Conservation (phyloP, 176 grass and related monocot genomes). For the Triticum monococcum region DNA sequence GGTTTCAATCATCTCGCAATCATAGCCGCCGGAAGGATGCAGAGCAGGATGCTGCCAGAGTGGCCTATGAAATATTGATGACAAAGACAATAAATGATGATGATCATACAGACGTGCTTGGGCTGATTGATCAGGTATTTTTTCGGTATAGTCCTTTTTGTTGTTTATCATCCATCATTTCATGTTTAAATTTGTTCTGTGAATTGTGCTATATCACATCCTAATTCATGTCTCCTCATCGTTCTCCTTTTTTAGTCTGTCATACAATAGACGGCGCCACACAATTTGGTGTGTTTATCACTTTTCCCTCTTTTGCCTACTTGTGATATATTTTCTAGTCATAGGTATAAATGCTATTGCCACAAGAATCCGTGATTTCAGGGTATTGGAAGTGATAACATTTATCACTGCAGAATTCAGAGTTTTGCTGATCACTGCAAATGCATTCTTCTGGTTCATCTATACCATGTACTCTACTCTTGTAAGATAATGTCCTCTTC, state of each 20-base stretch:
- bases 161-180: slow-evolving; percentile 25
- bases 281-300: background rate
- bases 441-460: background rate
- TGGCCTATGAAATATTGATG: slow-evolving; percentile 43
- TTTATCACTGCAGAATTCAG: background rate
- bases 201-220: background rate
- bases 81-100: slow-evolving; percentile 5
- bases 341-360: background rate
- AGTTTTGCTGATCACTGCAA: slow-evolving; percentile 1
- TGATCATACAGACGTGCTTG: background rate
- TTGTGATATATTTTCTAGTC: background rate
- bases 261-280: background rate
- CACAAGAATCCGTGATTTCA: background rate
- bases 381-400: background rate
- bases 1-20: slow-evolving; percentile 33
- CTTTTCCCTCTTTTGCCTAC: background rate
- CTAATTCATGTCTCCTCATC: background rate
- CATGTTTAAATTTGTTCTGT: slow-evolving; percentile 1
- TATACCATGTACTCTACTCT: background rate
- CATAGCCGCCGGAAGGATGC: slow-evolving; percentile 60
- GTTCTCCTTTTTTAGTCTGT: background rate
- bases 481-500: background rate
- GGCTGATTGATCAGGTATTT: slow-evolving; percentile 51
- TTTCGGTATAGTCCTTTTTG: background rate
- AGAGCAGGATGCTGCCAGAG: slow-evolving; percentile 50